Conservation (phyloP, 1,139 yeast species). For the Yamadazyma diddensiae region DNA sequence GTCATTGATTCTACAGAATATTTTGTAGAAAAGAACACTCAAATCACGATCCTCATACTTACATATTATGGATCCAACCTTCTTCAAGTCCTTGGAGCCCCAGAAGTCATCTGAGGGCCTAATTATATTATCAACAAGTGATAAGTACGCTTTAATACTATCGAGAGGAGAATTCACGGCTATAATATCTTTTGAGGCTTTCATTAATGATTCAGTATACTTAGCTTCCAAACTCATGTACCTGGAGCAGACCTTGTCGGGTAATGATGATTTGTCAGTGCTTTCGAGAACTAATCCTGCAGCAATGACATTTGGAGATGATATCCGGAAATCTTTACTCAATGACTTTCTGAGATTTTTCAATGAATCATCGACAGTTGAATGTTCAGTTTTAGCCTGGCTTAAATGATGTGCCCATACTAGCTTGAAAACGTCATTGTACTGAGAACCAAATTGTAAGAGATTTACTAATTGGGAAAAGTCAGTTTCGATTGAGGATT, state of each 20-base stretch:
- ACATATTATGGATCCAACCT: constrained; percentile 4
- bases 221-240: neutral
- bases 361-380: constrained; percentile 10
- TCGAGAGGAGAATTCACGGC: neutral
- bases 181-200: neutral
- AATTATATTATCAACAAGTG: neutral
- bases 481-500: constrained; percentile 48
- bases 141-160: neutral
- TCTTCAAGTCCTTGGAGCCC: constrained; percentile 3
- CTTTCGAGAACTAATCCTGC: constrained; percentile 4
- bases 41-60: constrained; percentile 1
- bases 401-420: constrained; percentile 31
- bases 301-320: constrained; percentile 7
- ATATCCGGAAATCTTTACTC: constrained; percentile 1
- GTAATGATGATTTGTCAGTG: constrained; percentile 3
- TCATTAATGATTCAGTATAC: constrained; percentile 1
- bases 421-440: constrained; percentile 18
- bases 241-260: constrained; percentile 1
- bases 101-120: neutral
- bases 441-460: constrained; percentile 14
- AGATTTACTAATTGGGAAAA: constrained; percentile 21
- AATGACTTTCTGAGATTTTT: constrained; percentile 9
- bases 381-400: constrained; percentile 21
- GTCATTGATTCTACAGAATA: constrained; percentile 2
- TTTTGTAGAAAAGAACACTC: constrained; percentile 7